Conservation (phyloP, 1,139 yeast genomes). For the Casaregolazyma lundiana region DNA sequence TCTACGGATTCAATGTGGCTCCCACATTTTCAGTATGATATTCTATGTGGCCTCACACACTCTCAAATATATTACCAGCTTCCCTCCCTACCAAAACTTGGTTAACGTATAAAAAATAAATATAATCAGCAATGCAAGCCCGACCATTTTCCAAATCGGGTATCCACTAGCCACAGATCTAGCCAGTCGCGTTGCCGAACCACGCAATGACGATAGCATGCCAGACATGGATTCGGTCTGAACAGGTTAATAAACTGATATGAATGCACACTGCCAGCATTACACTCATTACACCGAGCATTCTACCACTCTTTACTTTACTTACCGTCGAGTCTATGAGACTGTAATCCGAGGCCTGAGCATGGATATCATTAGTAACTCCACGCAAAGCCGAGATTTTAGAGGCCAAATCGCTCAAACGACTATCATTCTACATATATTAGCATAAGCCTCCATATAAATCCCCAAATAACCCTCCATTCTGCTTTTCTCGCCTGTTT, state of each 20-base stretch:
- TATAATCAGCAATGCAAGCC: constrained; percentile 54
- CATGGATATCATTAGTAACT: constrained; percentile 60
- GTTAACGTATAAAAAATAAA: constrained; percentile 64
- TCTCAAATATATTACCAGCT: no score
- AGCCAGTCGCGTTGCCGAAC: constrained; percentile 63
- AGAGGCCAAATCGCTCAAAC: constrained; percentile 55
- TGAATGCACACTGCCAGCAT: no score
- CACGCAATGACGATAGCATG: constrained; percentile 55
- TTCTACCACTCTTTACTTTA: no score
- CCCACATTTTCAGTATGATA: no score
- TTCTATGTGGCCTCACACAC: no score
- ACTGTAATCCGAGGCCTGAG: constrained; percentile 55
- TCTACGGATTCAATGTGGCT: background rate
- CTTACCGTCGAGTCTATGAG: constrained; percentile 44
- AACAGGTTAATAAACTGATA: constrained; percentile 7
- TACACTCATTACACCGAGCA: background rate
- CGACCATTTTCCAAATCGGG: constrained; percentile 53
- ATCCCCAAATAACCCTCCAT: background rate
- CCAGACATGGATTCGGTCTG: constrained; percentile 48
- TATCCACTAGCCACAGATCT: constrained; percentile 57
- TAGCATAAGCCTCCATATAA: background rate
- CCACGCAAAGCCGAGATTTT: constrained; percentile 57
- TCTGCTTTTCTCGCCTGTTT: background rate
- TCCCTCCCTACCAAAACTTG: constrained; percentile 42
- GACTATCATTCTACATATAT: constrained; percentile 49